These are phyloP conservation scores for Gynochthodes officinalis DNA, from an alignment of 257 asterid species.

Conservation along the genomic window DNA sequence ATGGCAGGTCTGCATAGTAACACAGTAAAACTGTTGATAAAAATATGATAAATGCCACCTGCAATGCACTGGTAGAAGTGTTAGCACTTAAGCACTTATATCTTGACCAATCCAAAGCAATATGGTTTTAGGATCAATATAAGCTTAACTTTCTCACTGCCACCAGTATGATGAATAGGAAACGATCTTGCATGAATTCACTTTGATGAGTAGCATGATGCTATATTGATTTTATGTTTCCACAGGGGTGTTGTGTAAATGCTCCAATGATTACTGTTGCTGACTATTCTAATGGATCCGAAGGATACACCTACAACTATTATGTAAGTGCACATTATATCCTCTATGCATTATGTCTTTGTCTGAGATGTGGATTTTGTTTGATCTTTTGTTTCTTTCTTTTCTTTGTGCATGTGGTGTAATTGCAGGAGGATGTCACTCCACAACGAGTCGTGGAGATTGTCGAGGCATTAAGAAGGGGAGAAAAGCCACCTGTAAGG, in stretches of 20 bases:
- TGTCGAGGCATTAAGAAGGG: conserved; percentile 86
- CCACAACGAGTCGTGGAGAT: conserved; percentile 83
- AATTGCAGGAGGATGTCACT: conserved; percentile 81
- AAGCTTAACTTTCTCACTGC: not conserved
- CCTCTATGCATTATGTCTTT: not conserved
- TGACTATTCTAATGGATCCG: conserved; percentile 94
- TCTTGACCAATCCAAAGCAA: not conserved
- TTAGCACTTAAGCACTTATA: not conserved
- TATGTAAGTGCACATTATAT: conserved; percentile 46
- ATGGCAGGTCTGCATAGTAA: not conserved
- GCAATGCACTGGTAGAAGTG: not conserved
- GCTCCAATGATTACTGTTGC: conserved; percentile 99
- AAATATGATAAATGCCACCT: not conserved
- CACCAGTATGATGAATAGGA: not conserved
- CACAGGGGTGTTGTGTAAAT: conserved; percentile 91
- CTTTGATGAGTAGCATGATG: conserved; percentile 9
- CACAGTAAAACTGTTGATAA: too few species aligned
- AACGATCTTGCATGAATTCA: not conserved
- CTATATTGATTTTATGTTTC: conserved; percentile 15
- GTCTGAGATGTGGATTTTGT: not conserved
- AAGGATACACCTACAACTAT: conserved; percentile 83
- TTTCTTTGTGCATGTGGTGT: conserved; percentile 8
- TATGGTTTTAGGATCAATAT: too few species aligned
- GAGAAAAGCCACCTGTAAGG: conserved; percentile 93
- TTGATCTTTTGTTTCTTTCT: not conserved